phyloP scores from a whole-genome alignment of 2,329 filamentous ascomycete species.

The Endothia cerciana region DNA sequence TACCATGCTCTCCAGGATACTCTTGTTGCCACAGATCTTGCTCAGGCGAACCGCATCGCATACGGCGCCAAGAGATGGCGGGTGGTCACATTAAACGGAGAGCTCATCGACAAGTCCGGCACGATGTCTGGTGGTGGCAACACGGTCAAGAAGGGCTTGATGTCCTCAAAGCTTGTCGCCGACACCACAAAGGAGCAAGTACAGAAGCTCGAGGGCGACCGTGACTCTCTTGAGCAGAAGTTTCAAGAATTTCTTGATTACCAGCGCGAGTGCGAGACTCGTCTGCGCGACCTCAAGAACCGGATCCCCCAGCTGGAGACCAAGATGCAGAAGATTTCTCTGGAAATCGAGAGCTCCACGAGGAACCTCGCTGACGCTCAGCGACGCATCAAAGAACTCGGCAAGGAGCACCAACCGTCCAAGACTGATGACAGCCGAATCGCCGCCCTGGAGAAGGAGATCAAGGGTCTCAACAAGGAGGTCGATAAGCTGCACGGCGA shows the following conservation, averaged over 20 bases:
- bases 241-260: conserved; percentile 85
- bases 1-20: conserved; percentile 96
- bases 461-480: conserved; percentile 74
- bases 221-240: conserved; percentile 80
- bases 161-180: conserved; percentile 94
- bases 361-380: conserved; percentile 84
- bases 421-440: conserved; percentile 79
- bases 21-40: conserved; percentile 85
- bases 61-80: conserved; percentile 94
- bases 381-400: conserved; percentile 82
- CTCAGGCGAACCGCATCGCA: conserved; percentile 96
- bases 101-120: conserved; percentile 96
- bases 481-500: conserved; percentile 80
- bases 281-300: conserved; percentile 72
- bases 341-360: conserved; percentile 86
- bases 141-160: conserved; percentile 85
- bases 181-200: conserved; percentile 90
- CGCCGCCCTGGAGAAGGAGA: conserved; percentile 74
- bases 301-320: conserved; percentile 86
- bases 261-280: conserved; percentile 76
- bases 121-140: conserved; percentile 98
- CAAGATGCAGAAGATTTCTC: conserved; percentile 83
- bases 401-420: conserved; percentile 78
- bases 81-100: conserved; percentile 92
- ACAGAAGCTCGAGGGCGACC: conserved; percentile 80